These are phyloP conservation scores for Dactylorhiza incarnata DNA, from an alignment of 106 monocot species.

Conservation along the genomic window DNA sequence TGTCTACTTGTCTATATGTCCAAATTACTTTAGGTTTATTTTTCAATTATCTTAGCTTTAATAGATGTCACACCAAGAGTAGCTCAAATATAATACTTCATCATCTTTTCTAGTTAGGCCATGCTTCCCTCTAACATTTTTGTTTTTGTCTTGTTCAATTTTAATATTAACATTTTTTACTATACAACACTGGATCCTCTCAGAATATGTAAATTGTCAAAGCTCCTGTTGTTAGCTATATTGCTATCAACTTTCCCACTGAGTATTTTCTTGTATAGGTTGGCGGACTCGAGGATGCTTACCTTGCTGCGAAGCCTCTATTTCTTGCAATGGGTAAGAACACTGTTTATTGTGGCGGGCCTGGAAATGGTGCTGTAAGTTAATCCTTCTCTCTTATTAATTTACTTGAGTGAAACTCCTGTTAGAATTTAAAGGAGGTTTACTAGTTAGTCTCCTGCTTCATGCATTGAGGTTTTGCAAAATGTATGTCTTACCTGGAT, in stretches of 20 bases:
- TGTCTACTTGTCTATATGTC: too few species aligned
- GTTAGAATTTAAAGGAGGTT: not conserved
- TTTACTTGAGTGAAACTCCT: not conserved
- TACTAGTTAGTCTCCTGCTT: not conserved
- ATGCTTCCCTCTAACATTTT: too few species aligned
- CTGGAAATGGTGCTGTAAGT: conserved; percentile 93
- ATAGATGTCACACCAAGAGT: too few species aligned
- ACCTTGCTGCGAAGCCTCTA: conserved; percentile 69
- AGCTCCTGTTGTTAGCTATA: not conserved
- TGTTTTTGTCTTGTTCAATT: too few species aligned
- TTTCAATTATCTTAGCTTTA: too few species aligned
- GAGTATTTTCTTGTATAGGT: conserved; percentile 34
- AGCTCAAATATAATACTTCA: too few species aligned
- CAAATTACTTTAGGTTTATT: too few species aligned
- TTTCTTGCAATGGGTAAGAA: conserved; percentile 88
- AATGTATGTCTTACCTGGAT: too few species aligned
- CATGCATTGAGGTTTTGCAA: too few species aligned
- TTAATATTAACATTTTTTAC: too few species aligned
- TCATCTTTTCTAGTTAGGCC: too few species aligned
- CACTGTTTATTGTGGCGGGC: conserved; percentile 75
- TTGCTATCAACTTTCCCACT: not conserved
- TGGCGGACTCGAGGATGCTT: conserved; percentile 78
- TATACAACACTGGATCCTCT: too few species aligned
- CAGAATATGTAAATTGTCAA: not conserved
- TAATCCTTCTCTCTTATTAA: conserved; percentile 8